phyloP scores from a whole-genome alignment of 768 basidiomycete species.

The Tulasnella sp. region DNA sequence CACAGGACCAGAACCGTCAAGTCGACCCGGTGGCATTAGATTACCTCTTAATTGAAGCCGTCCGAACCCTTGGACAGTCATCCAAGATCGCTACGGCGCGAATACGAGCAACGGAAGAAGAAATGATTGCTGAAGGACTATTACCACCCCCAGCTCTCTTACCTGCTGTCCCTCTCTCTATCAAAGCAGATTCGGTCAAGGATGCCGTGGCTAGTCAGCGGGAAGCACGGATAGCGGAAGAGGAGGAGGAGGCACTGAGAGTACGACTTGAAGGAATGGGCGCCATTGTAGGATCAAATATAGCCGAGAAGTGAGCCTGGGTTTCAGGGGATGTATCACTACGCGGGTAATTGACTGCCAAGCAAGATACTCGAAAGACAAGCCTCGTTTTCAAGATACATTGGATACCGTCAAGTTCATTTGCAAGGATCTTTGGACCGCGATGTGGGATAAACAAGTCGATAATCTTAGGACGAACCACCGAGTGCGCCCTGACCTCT shows the following conservation, averaged over 20 bases:
- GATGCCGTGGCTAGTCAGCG: conserved; percentile 39
- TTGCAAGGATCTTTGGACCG: conserved; percentile 93
- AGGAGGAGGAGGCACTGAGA: conserved; percentile 69
- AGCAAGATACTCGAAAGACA: conserved; percentile 67
- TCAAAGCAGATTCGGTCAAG: conserved; percentile 40
- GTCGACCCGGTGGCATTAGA: conserved; percentile 42
- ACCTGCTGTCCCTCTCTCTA: conserved; percentile 31
- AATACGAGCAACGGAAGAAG: conserved; percentile 63
- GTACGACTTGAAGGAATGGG: conserved; percentile 77
- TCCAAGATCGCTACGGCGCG: conserved; percentile 66
- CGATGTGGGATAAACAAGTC: conserved; percentile 91
- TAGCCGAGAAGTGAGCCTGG: conserved; percentile 69
- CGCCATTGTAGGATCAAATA: conserved; percentile 77
- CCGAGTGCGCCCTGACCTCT: conserved; percentile 50
- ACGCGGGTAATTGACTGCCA: neutral
- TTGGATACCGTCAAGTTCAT: conserved; percentile 92
- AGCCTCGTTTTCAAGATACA: conserved; percentile 71
- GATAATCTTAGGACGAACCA: conserved; percentile 95
- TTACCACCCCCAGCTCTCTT: conserved; percentile 47
- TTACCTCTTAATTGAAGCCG: conserved; percentile 80
- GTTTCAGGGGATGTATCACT: neutral
- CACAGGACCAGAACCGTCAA: conserved; percentile 28
- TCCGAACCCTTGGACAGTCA: conserved; percentile 68
- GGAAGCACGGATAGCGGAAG: conserved; percentile 42
- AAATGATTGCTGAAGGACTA: conserved; percentile 76